Evolutionary conservation across 2,329 filamentous ascomycete species (phyloP), one percentile per base, ranked within the genome.

Genomic region (Monilinia laxa): DNA sequence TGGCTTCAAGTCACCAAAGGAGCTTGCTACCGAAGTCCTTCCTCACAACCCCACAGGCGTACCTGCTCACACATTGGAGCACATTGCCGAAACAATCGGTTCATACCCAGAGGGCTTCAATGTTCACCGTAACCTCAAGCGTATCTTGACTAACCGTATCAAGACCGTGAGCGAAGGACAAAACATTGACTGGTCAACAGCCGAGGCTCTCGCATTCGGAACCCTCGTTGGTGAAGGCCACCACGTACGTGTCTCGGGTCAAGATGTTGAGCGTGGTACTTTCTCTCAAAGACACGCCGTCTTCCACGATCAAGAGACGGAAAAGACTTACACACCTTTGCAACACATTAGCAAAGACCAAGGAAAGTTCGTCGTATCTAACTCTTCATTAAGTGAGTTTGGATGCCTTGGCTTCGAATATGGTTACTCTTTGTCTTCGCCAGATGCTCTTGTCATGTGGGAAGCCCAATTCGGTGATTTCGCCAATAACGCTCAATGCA

Each of bases 401-500:
- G 84, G 83, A 75, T 90, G 87, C 69, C 91, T 99, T 70, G 95
- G 95, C 64, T 99, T 99, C 78, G 95, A 99, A 81, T 99, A 99
- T 76, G 95, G 95, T 69, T 99, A 99, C 84, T 99, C 95, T 3
- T 83, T 99, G 69, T 96, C 93, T 38, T 98, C 95, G 40, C 95
- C 95, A 67, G 96, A 97, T 77, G 94, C 95, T 49, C 87, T 99
- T 35, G 94, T 99, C 74, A 96, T 99, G 88, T 99, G 95, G 95
- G 95, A 99, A 82, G 95, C 95, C 49, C 95, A 99, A 80, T 99
- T 99, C 76, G 95, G 95, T 84, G 95, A 99, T 81, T 99, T 99
- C 76, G 95, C 95, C 84, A 99, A 99, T 86, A 99, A 97, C 77
- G 94, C 95, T 54, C 95, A 99, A 81, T 96, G 93, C 79, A 96